Conservation (phyloP, 176 grass and related monocot genomes). For the sorghum (Sorghum bicolor) region DNA sequence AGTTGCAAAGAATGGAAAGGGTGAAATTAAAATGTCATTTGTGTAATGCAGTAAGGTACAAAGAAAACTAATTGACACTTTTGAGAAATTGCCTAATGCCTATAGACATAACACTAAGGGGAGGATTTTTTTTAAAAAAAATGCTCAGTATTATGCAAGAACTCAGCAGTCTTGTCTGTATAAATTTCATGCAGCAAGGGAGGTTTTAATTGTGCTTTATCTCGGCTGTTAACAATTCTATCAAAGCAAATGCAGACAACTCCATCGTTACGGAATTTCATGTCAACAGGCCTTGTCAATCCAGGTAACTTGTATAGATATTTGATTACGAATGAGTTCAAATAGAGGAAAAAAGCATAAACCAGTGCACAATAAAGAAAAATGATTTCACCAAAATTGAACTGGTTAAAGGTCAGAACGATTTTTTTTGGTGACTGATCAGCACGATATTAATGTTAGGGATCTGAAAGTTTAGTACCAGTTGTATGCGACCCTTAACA, state of each 20-base stretch:
- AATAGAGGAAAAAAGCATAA: not conserved
- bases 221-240: not conserved
- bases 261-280: not conserved
- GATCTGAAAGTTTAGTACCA: conserved; percentile 62
- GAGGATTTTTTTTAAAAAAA: not conserved
- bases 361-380: not conserved
- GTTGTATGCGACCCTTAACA: conserved; percentile 80
- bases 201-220: not conserved
- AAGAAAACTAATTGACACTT: not conserved
- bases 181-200: not conserved
- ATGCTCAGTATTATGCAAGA: not conserved
- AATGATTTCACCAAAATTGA: conserved; percentile 13
- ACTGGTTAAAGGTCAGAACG: not conserved
- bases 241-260: conserved; percentile 13
- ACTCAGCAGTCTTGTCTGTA: not conserved
- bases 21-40: not conserved
- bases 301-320: not conserved
- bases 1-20: not conserved
- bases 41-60: not conserved
- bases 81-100: not conserved
- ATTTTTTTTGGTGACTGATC: too few relatives aligned
- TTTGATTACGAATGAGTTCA: conserved; percentile 11
- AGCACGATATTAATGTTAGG: not conserved
- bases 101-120: not conserved
- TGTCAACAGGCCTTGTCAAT: not conserved